These are phyloP conservation scores for Mucor piriformis DNA, from an alignment of 371 early-diverging fungal genomes.

Conservation along the genomic window DNA sequence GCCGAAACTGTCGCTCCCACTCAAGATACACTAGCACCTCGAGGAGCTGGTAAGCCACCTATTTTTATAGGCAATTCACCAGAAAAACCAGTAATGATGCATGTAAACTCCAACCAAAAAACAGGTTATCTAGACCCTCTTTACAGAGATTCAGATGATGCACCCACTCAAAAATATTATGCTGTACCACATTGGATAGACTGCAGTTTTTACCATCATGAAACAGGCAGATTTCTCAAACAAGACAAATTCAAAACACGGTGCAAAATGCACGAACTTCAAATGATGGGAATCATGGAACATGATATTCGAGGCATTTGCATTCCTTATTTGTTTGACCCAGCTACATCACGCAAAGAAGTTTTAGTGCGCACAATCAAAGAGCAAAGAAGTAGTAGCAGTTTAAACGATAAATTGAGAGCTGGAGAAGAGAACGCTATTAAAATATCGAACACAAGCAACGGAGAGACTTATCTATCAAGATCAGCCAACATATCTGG, in stretches of 20 bases:
- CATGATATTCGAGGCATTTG: slow-evolving; percentile 63
- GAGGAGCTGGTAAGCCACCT: slow-evolving; percentile 9
- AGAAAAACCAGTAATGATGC: slow-evolving; percentile 29
- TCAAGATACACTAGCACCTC: slow-evolving; percentile 19
- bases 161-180: slow-evolving; percentile 59
- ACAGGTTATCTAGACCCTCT: slow-evolving; percentile 59
- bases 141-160: slow-evolving; percentile 49
- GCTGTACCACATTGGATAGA: slow-evolving; percentile 94
- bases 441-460: slow-evolving; percentile 9
- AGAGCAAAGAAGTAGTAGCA: slow-evolving; percentile 42
- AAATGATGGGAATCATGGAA: slow-evolving; percentile 81
- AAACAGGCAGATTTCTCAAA: slow-evolving; percentile 53
- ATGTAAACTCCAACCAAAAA: slow-evolving; percentile 19
- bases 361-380: slow-evolving; percentile 1
- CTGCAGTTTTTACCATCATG: slow-evolving; percentile 81
- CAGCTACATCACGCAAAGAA: background rate
- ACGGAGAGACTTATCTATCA: slow-evolving; percentile 43
- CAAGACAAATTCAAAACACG: slow-evolving; percentile 66
- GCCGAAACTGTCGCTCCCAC: slow-evolving; percentile 9
- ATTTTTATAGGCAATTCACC: slow-evolving; percentile 32
- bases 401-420: slow-evolving; percentile 36
- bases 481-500: slow-evolving; percentile 42
- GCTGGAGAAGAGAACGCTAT: slow-evolving; percentile 17
- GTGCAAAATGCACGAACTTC: slow-evolving; percentile 84
- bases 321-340: slow-evolving; percentile 57